Evolutionary conservation across 2,329 filamentous ascomycete genomes (phyloP), one percentile per base, ranked within the genome.

Genomic region (Penicillium hesseltinei): DNA sequence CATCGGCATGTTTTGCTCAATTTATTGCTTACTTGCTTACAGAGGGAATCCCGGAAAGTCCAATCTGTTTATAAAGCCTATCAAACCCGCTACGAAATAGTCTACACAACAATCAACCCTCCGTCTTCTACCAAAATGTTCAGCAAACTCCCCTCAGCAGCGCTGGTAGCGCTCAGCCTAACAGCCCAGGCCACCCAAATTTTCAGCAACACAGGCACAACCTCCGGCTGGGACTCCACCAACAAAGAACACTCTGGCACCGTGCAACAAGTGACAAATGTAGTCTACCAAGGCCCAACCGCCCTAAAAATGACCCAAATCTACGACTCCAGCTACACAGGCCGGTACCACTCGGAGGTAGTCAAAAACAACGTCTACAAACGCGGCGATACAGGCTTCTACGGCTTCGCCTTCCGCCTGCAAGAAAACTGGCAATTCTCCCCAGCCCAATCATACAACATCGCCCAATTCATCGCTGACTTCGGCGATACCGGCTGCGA

Each of bases 401-500:
- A 82, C 71, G 79, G 80, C 44, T 82, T 82, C 66, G 68, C 72
- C 0, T 82, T 83, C 71, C 77, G 78, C 15, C 75, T 83, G 8
- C 72, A 75, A 25, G 64, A 77, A 1, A 54, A 70, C 55, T 82
- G 80, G 80, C 67, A 82, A 59, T 80, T 80, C 64, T 63, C 67
- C 19, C 69, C 70, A 15, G 66, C 69, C 2, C 78, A 81, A 66
- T 71, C 67, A 46, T 82, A 78, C 70, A 81, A 82, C 70, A 66
- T 82, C 45, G 78, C 75, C 0, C 80, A 82, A 68, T 82, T 82
- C 71, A 82, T 82, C 62, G 78, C 79, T 55, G 73, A 81, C 61
- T 81, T 81, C 58, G 67, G 68, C 2, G 73, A 75, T 59, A 71
- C 75, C 2, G 68, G 70, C 48, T 80, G 78, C 62, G 72, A 82